phyloP scores from a whole-genome alignment of 208 protist genomes.

The Strigomonas culicis region DNA sequence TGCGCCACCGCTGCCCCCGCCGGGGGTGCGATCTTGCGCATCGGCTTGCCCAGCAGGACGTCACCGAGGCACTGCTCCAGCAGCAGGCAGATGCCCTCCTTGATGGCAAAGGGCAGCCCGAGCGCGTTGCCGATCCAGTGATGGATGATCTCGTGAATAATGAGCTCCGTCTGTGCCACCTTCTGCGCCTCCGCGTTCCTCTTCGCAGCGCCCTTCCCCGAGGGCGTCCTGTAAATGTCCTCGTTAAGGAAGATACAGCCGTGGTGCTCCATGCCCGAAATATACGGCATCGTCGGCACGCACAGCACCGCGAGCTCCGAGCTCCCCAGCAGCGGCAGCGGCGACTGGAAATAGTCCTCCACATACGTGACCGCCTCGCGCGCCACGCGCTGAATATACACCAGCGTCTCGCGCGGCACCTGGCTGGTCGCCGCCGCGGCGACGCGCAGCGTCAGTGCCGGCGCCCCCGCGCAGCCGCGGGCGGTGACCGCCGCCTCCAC shows the following conservation, averaged over 20 bases:
- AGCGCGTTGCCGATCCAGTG: slow-evolving; percentile 86
- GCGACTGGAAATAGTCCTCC: slow-evolving; percentile 61
- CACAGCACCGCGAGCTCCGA: slow-evolving; percentile 45
- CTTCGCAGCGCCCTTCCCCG: slow-evolving; percentile 4
- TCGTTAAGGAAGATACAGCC: slow-evolving; percentile 82
- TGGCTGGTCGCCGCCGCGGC: slow-evolving; percentile 16
- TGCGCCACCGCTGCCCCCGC: background rate
- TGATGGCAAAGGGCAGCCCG: slow-evolving; percentile 76
- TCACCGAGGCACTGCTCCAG: slow-evolving; percentile 68
- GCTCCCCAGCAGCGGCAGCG: slow-evolving; percentile 49
- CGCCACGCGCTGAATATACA: slow-evolving; percentile 26
- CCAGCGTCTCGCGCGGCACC: slow-evolving; percentile 18
- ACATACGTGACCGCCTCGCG: slow-evolving; percentile 32
- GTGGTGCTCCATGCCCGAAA: slow-evolving; percentile 89
- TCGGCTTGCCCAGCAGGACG: slow-evolving; percentile 35
- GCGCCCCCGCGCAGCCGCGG: background rate
- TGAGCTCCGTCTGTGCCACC: slow-evolving; percentile 35
- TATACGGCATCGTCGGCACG: slow-evolving; percentile 74
- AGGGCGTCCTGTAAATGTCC: slow-evolving; percentile 27
- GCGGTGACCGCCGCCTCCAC: slow-evolving; percentile 8
- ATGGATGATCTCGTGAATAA: slow-evolving; percentile 85
- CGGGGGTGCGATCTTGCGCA: slow-evolving; percentile 17
- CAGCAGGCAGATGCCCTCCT: slow-evolving; percentile 85
- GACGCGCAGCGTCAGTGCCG: slow-evolving; percentile 18
- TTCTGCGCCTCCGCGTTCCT: background rate